Conservation (phyloP, 306 rosid species). For the Lupinus albus region DNA sequence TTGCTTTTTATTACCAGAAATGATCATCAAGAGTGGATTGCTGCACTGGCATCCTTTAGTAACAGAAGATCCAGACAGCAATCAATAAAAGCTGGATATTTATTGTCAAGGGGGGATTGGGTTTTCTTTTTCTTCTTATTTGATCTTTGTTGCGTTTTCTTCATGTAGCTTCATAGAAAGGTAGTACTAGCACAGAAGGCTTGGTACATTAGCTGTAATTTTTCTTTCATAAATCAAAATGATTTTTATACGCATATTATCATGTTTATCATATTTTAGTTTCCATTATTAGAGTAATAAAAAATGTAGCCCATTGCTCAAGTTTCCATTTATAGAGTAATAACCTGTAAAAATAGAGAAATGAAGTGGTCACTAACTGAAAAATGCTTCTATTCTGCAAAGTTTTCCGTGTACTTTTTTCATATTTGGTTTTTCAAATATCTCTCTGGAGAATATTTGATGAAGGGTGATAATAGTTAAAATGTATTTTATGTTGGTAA, state of each 20-base stretch:
- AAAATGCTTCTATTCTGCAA: not conserved
- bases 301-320: too few species aligned
- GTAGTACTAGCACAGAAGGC: conserved; percentile 28
- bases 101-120: conserved; percentile 20
- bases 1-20: conserved; percentile 24
- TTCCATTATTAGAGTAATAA: conserved; percentile 27
- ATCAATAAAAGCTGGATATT: conserved; percentile 38
- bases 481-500: too few species aligned
- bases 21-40: conserved; percentile 31
- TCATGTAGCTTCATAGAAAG: conserved; percentile 32
- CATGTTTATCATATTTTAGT: conserved; percentile 11
- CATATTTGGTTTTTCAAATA: not conserved
- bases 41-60: conserved; percentile 32
- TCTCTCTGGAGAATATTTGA: too few species aligned
- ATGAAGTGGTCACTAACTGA: not conserved
- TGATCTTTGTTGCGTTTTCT: not conserved
- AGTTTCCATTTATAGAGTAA: conserved; percentile 21
- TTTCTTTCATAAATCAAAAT: conserved; percentile 25
- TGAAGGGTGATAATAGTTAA: too few species aligned
- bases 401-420: not conserved
- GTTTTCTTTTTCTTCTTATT: not conserved
- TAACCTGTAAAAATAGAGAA: conserved; percentile 16
- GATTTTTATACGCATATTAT: conserved; percentile 38
- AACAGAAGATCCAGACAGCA: conserved; percentile 33
- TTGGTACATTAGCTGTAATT: conserved; percentile 38